Base-by-base conservation (phyloP, 2,329 filamentous ascomycete genomes). In the Sphaerulina musiva region DNA sequence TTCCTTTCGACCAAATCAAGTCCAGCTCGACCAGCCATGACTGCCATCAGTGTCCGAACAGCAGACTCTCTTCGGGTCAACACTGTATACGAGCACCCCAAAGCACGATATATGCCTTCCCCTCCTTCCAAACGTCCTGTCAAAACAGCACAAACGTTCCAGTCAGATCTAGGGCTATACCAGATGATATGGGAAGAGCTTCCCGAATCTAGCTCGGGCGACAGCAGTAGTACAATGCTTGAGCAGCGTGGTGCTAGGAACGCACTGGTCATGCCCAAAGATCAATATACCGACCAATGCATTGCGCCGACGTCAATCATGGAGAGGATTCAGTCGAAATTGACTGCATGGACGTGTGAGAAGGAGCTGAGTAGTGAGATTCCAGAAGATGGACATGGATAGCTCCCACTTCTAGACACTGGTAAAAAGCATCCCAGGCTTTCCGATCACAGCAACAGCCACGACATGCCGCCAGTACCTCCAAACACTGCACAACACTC, bases 151-250 rank as follows among this genome's bases (percentile, higher is more conserved):
- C 63, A 64, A n/a, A 62, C 61, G 6, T 51, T 66, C 5, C 53
- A 51, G 32, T 61, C 60, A 11, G 63, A 54, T 20, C 47, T 58
- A n/a, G 59, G 59, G 12, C 62, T 55, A 11, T 61, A 57, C 36
- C 60, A 63, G 48, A 62, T 64, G 51, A 23, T 63, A 9, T 64
- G 59, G 63, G 62, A 64, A 42, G 63, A 64, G 45, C 54, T 59
- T 5, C 48, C 54, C 23, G 23, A 14, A 1, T 56, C 59, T 8
- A 48, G 39, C 34, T 52, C 60, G 7, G 42, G 48, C 32, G 53
- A 53, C 20, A 62, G 57, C 41, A 51, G 48, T 41, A 48, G 51
- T 14, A 56, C 34, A 10, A 45, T 51, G 48, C 42, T 51, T 34
- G 48, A 38, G n/a, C 32, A 46, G 32, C 6, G 14, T 11, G n/a